Conservation (phyloP, 805 yeast species). For the Saccharomycopsis fodiens region DNA sequence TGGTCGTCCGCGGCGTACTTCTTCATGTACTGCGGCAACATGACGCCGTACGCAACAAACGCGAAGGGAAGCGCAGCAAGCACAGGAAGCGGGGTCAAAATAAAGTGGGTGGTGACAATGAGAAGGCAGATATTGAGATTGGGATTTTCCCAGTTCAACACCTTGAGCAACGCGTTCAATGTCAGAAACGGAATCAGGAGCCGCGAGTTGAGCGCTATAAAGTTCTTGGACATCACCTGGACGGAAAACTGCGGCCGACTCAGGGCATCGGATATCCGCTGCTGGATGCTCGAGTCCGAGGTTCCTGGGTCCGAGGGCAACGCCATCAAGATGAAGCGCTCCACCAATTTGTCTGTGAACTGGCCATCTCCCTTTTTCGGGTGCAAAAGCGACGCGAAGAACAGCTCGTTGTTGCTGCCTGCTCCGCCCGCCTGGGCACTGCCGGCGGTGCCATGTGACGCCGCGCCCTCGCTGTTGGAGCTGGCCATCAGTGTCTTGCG, state of each 20-base stretch:
- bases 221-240: conserved; percentile 60
- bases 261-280: conserved; percentile 53
- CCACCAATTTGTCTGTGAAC: conserved; percentile 65
- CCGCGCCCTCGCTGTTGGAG: not conserved
- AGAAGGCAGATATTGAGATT: conserved; percentile 52
- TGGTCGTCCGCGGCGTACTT: conserved; percentile 35
- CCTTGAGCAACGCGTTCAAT: conserved; percentile 46
- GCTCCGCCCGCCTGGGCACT: not conserved
- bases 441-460: not conserved
- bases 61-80: conserved; percentile 48
- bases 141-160: conserved; percentile 61
- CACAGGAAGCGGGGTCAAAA: conserved; percentile 53
- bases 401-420: not conserved
- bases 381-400: conserved; percentile 8
- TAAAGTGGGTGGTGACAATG: conserved; percentile 40
- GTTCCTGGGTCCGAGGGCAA: conserved; percentile 49
- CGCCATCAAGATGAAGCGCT: conserved; percentile 62
- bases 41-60: conserved; percentile 42
- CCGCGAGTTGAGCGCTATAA: conserved; percentile 54
- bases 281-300: conserved; percentile 35
- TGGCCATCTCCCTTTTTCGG: conserved; percentile 20
- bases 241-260: conserved; percentile 63
- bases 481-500: conserved; percentile 1
- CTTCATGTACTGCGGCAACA: conserved; percentile 60
- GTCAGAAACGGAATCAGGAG: conserved; percentile 53